A percentile compares a stretch with the other conserved stretches of the same genome.
These are phyloP conservation scores for Leccinum aurantiacum DNA, from an alignment of 768 basidiomycete species.

Conservation along the genomic window DNA sequence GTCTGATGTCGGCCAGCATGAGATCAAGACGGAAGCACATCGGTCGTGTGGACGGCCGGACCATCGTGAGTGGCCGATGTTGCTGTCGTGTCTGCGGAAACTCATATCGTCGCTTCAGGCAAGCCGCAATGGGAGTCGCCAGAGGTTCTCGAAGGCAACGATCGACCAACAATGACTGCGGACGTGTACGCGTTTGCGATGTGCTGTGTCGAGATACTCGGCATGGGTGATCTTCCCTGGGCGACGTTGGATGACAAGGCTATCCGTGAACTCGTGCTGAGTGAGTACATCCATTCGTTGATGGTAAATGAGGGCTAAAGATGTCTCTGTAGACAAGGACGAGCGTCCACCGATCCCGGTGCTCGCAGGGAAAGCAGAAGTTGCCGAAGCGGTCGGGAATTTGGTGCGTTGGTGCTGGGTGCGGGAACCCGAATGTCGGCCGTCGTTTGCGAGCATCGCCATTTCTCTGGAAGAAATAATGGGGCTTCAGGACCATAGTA, in stretches of 20 bases:
- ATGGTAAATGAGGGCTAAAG: background rate
- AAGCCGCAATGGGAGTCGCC: too few relatives aligned
- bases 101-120: too few relatives aligned
- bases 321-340: conserved; percentile 42
- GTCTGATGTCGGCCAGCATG: too few relatives aligned
- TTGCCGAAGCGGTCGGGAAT: conserved; percentile 36
- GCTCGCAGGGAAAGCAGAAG: conserved; percentile 32
- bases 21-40: too few relatives aligned
- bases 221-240: conserved; percentile 65
- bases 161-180: too few relatives aligned
- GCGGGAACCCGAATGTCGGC: conserved; percentile 48
- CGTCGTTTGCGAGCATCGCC: conserved; percentile 51
- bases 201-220: conserved; percentile 60
- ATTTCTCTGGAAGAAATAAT: conserved; percentile 46
- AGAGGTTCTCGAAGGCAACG: too few relatives aligned
- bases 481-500: conserved; percentile 33
- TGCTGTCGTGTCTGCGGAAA: too few relatives aligned
- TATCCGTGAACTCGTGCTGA: conserved; percentile 50
- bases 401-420: conserved; percentile 61
- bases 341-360: conserved; percentile 50
- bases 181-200: conserved; percentile 61
- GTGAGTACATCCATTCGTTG: conserved; percentile 34
- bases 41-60: too few relatives aligned
- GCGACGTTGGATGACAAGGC: conserved; percentile 47
- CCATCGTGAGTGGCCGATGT: too few relatives aligned